Base-by-base conservation (phyloP, 345 rosid species). In the Bruguiera sexangula region DNA sequence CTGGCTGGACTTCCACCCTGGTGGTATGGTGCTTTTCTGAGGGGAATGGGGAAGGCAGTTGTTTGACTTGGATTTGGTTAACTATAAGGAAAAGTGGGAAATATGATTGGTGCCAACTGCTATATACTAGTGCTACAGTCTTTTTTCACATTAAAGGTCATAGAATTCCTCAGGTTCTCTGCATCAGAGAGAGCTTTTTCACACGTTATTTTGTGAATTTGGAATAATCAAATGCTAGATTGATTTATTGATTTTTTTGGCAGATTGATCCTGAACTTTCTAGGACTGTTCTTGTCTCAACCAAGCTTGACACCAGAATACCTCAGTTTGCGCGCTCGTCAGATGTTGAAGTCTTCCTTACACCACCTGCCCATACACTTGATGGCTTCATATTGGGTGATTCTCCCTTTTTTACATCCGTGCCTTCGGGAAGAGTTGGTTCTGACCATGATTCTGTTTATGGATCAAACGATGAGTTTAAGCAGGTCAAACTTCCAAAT, bases 391-490 rank as follows among this genome's bases (percentile, higher is more conserved):
- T 93, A 65, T 68, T 91, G 71, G 96, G 97, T 1, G 94, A 86
- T 67, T 90, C 88, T 31, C 98, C 98, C 6, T 93, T 90, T 77
- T 93, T 93, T 72, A 93, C 98, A 63, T 90, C 98, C 50, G 96
- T 93, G 76, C 98, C 98, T 72, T 93, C 98, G 22, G 98, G 97
- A 81, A 86, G 98, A 78, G 98, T 93, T 66, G 96, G 98, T 61
- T 66, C 75, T 54, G 91, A 79, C 69, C 88, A 82, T 63, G 97
- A 89, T 67, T 82, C 97, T 59, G 88, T 90, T 39, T 91, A 86
- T 81, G 76, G 76, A 58, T 85, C 97, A 29, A 89, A 93, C 66
- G 90, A 93, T 39, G 98, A 91, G 65, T 93, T 93, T 79, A 89
- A 93, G 82, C 90, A 87, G 97, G 98, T 93, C 69, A 68, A 62